Evolutionary conservation across 768 basidiomycete genomes (phyloP).

Genomic region (Auriculariales sp.): DNA sequence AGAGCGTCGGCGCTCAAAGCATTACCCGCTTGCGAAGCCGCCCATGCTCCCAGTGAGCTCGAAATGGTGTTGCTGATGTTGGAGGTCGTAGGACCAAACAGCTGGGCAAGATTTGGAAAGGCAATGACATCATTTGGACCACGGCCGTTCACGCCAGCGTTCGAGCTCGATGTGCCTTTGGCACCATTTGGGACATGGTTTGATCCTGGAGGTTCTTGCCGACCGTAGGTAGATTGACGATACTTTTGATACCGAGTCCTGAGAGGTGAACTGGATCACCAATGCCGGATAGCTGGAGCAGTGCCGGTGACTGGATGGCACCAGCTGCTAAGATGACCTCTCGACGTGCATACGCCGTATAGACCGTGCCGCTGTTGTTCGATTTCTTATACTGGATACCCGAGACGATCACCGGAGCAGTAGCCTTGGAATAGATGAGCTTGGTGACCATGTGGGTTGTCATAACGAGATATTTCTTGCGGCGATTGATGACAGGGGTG

Average conservation of each 20-base stretch:
- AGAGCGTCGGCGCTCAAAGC: constrained; percentile 28
- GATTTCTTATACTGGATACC: constrained; percentile 34
- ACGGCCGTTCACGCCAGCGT: constrained; percentile 19
- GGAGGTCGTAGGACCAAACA: constrained; percentile 3
- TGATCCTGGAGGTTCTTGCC: constrained; percentile 42
- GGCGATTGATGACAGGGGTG: constrained; percentile 31
- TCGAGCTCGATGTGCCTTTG: constrained; percentile 24
- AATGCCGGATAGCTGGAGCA: constrained; percentile 42
- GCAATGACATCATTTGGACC: constrained; percentile 37
- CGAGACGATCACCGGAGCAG: constrained; percentile 25
- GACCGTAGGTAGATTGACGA: constrained; percentile 33
- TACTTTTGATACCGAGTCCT: constrained; percentile 30
- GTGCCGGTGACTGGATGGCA: constrained; percentile 32
- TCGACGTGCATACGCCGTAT: constrained; percentile 25
- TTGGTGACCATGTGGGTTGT: constrained; percentile 24
- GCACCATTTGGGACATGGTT: constrained; percentile 28
- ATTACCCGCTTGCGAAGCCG: constrained; percentile 25
- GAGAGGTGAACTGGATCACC: constrained; percentile 32
- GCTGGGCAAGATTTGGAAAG: constrained; percentile 29
- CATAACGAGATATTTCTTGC: constrained; percentile 31
- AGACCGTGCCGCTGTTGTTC: constrained; percentile 21
- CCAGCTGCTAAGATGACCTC: constrained; percentile 44
- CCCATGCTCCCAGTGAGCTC: constrained; percentile 26
- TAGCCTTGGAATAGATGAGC: constrained; percentile 21
- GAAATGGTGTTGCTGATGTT: constrained; percentile 16